Conservation (phyloP, 306 rosid genomes). For the Coriaria nepalensis region DNA sequence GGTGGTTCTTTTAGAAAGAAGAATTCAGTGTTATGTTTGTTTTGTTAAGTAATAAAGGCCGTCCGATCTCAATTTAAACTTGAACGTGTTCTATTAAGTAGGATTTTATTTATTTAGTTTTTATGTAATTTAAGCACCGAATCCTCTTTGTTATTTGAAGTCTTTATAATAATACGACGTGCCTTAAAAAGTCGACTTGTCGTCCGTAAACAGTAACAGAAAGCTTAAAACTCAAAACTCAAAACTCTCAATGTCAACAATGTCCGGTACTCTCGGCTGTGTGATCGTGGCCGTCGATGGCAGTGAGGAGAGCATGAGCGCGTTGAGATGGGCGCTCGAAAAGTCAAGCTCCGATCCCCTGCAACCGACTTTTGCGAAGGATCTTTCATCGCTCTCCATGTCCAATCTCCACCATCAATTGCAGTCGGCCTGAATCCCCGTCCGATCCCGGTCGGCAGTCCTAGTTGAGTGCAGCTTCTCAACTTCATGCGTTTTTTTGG, state of each 20-base stretch:
- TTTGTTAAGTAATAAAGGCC: no score
- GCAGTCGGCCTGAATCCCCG: conserved; percentile 64
- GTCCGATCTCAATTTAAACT: no score
- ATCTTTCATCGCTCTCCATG: conserved; percentile 48
- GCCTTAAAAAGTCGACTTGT: no score
- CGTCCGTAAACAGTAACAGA: no score
- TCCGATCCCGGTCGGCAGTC: conserved; percentile 73
- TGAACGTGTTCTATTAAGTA: no score
- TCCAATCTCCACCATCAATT: conserved; percentile 74
- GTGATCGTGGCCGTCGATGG: conserved; percentile 73
- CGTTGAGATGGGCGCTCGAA: conserved; percentile 63
- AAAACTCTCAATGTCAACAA: conserved; percentile 11
- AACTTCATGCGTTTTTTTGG: neutral
- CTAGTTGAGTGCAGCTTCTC: conserved; percentile 35
- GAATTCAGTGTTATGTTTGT: no score
- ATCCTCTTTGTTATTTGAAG: no score
- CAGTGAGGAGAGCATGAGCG: conserved; percentile 76
- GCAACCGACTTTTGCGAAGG: conserved; percentile 21
- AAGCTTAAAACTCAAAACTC: no score
- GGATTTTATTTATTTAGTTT: no score
- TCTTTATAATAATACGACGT: no score
- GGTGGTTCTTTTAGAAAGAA: no score
- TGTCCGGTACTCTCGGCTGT: conserved; percentile 48
- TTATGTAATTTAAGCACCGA: no score
- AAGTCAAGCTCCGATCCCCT: conserved; percentile 62